A percentile compares a stretch with the other conserved stretches of the same genome.
Evolutionary conservation across 139 green algal genomes (phyloP).

Genomic region (Closterium sp.): DNA sequence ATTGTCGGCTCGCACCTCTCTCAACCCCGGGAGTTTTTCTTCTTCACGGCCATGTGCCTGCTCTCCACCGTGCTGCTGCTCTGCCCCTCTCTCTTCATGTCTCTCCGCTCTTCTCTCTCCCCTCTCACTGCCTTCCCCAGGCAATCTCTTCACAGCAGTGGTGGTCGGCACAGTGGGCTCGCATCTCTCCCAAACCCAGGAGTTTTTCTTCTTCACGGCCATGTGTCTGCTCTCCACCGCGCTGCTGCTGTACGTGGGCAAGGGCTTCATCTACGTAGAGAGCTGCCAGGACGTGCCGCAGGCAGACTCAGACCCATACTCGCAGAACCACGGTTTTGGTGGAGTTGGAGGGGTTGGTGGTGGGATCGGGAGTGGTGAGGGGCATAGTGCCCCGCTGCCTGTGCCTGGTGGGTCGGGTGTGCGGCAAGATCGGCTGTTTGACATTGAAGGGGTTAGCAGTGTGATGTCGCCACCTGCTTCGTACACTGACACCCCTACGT

Average conservation of each 20-base stretch:
- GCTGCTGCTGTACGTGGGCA: constrained; percentile 16
- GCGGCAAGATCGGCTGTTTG: neutral
- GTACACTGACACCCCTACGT: neutral
- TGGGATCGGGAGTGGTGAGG: neutral
- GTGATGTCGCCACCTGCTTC: neutral
- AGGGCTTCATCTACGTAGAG: constrained; percentile 35
- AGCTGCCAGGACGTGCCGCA: neutral
- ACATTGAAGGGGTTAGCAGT: neutral
- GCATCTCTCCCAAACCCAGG: constrained; percentile 14
- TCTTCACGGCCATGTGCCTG: neutral
- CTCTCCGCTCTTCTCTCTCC: neutral
- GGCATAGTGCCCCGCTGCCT: neutral
- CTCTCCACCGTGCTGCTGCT: neutral
- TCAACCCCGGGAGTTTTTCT: neutral
- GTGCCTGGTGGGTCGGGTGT: neutral
- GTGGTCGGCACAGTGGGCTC: constrained; percentile 4
- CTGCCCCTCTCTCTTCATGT: neutral
- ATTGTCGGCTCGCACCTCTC: neutral
- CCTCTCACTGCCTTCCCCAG: too few species aligned
- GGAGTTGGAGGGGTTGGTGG: neutral
- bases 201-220: constrained; percentile 47
- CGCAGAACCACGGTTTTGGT: neutral
- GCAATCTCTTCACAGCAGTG: constrained; percentile 42
- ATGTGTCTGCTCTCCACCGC: constrained; percentile 28
- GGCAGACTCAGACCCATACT: neutral